These are phyloP conservation scores for Wickerhamiella alocasiicola DNA, from an alignment of 805 yeast genomes.

Conservation along the genomic window DNA sequence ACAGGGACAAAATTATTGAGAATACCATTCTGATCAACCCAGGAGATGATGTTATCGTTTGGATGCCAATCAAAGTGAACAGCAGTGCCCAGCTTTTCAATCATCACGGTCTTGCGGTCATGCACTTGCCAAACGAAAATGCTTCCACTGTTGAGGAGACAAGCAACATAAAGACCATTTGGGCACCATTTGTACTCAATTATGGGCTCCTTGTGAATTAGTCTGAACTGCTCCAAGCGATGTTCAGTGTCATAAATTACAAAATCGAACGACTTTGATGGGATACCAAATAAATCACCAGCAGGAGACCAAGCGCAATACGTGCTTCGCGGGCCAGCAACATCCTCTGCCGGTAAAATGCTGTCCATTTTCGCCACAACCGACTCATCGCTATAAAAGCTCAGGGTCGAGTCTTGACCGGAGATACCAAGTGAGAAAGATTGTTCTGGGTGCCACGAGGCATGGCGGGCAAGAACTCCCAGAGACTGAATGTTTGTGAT, in stretches of 20 bases:
- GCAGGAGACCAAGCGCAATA: constrained; percentile 57
- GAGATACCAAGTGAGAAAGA: constrained; percentile 23
- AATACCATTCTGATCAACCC: constrained; percentile 26
- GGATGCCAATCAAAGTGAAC: constrained; percentile 31
- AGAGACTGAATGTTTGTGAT: constrained; percentile 31
- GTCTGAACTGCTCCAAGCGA: constrained; percentile 21
- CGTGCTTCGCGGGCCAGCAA: constrained; percentile 35
- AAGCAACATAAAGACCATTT: constrained; percentile 47
- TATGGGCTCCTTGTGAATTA: constrained; percentile 26
- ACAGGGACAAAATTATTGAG: constrained; percentile 19
- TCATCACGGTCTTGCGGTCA: constrained; percentile 28
- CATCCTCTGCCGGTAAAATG: constrained; percentile 22
- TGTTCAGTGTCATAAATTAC: constrained; percentile 21
- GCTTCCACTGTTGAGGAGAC: constrained; percentile 39
- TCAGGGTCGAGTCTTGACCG: constrained; percentile 26
- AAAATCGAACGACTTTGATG: constrained; percentile 34
- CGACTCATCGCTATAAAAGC: constrained; percentile 18
- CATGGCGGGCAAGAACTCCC: constrained; percentile 34
- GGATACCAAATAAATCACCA: constrained; percentile 59
- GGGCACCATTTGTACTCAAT: constrained; percentile 51
- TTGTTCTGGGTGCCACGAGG: constrained; percentile 30
- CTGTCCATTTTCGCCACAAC: constrained; percentile 15
- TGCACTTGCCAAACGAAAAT: constrained; percentile 47
- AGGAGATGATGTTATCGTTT: constrained; percentile 24
- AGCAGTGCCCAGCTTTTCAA: constrained; percentile 17